Evolutionary conservation across 78 protist genomes (phyloP), one percentile per base, ranked within the genome.

Genomic region (Dictyostelium brefeldianum): DNA sequence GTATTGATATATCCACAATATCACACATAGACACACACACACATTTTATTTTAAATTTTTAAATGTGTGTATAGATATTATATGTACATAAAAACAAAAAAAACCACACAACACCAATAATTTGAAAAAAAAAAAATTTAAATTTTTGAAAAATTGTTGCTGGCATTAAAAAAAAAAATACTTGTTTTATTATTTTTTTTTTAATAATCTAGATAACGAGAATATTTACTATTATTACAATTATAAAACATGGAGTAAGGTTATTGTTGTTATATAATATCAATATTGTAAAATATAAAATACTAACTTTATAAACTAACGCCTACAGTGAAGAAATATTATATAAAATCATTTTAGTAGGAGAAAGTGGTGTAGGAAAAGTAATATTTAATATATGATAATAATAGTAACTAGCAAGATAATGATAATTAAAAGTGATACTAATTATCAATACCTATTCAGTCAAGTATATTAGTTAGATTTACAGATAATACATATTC

Each of bases 301-400:
- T 51, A 51, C n/a, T 51, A 14, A 14, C 15, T n/a, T n/a, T n/a
- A n/a, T n/a, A n/a, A n/a, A n/a, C n/a, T n/a, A 36, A 36, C 2
- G 43, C 25, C 43, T 62, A 25, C 25, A 57, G 71, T 27, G 92
- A 85, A 64, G 92, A 85, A 20, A 85, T 69, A 22, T 85, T 85
- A 85, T 85, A 62, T 75, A 85, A 85, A 22, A 85, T 85, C n/a
- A 85, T 85, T 62, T 77, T 85, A 79, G 92, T 85, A 62, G 92
- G 92, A 18, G 92, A 85, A 43, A 75, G 83, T 73, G 92, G 83
- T 46, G 92, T 85, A 5, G 92, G 92, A 85, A 85, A 85, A 41
- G 78, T 70, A 70, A 59, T 62, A 62, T 18, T 14, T 20, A 73
- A 17, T 12, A 31, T 36, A 46, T 18, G 27, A 4, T 17, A 46